These are phyloP conservation scores for Cupressus sempervirens DNA, from an alignment of 75 land plant genomes.

Conservation along the genomic window DNA sequence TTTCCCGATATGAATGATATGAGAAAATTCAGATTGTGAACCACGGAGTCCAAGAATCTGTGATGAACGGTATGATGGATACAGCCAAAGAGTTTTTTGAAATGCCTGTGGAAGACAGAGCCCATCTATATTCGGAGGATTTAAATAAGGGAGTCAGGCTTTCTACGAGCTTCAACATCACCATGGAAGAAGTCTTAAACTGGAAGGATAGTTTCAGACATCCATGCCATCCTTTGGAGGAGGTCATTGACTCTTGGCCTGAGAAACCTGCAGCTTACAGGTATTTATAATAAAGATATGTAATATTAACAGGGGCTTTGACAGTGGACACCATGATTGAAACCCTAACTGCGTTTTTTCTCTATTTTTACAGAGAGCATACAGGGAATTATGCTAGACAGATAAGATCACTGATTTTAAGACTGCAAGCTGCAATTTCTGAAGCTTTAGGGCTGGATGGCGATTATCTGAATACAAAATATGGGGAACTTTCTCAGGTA, in stretches of 20 bases:
- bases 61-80: constrained; percentile 26
- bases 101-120: constrained; percentile 1
- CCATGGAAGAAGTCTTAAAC: neutral
- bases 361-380: constrained; percentile 15
- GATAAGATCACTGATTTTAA: constrained; percentile 19
- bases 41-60: constrained; percentile 29
- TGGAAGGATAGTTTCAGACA: neutral
- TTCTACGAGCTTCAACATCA: neutral
- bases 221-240: neutral
- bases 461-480: constrained; percentile 25
- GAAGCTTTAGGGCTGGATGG: constrained; percentile 48
- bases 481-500: constrained; percentile 42
- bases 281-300: neutral
- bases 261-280: neutral
- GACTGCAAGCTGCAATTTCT: constrained; percentile 41
- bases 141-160: neutral
- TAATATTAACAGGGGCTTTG: too few species aligned
- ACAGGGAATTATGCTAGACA: constrained; percentile 27
- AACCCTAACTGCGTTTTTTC: constrained; percentile 1
- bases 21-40: constrained; percentile 30
- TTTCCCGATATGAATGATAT: too few species aligned
- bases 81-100: constrained; percentile 3
- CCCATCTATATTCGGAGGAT: neutral
- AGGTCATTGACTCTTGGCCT: neutral
- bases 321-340: constrained; percentile 13